Evolutionary conservation across 2,329 filamentous ascomycete genomes (phyloP).

Genomic region (Mycocentrospora acerina): DNA sequence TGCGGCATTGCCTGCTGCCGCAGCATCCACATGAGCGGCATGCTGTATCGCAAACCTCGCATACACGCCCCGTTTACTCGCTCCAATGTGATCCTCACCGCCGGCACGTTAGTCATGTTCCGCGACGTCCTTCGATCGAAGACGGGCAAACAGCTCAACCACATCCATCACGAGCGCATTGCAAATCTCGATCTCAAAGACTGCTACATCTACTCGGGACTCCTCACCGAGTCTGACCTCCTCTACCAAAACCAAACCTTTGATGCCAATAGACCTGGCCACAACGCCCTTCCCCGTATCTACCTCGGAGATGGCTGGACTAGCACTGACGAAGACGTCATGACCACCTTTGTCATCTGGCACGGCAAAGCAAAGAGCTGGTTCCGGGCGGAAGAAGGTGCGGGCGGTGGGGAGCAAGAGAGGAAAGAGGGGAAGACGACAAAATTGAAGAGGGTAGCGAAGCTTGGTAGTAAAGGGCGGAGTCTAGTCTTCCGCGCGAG

Average conservation of each 20-base stretch:
- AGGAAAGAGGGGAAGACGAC: conserved; percentile 46
- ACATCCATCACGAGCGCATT: conserved; percentile 65
- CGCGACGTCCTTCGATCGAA: conserved; percentile 58
- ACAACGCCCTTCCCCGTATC: conserved; percentile 59
- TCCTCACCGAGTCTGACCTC: conserved; percentile 63
- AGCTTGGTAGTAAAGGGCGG: conserved; percentile 61
- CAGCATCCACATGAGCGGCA: conserved; percentile 61
- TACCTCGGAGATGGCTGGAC: conserved; percentile 64
- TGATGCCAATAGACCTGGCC: conserved; percentile 62
- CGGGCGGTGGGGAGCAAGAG: conserved; percentile 28
- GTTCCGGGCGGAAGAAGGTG: conserved; percentile 48
- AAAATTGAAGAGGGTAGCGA: conserved; percentile 60
- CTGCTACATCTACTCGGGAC: conserved; percentile 66
- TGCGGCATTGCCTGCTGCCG: conserved; percentile 66
- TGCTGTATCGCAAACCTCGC: conserved; percentile 64
- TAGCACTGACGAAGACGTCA: conserved; percentile 64
- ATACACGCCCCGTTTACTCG: conserved; percentile 63
- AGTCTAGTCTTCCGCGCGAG: conserved; percentile 67
- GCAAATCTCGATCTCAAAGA: conserved; percentile 60
- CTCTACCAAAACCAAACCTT: conserved; percentile 66
- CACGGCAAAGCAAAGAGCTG: conserved; percentile 59
- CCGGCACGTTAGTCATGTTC: conserved; percentile 64
- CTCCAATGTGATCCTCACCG: conserved; percentile 61
- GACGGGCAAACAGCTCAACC: conserved; percentile 57
- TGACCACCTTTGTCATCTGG: conserved; percentile 69